Percentiles rank a stretch among this genome's conserved stretches.
Evolutionary conservation across 441 rosid species (phyloP).

Genomic region (Pelargonium myrrhifolium): DNA sequence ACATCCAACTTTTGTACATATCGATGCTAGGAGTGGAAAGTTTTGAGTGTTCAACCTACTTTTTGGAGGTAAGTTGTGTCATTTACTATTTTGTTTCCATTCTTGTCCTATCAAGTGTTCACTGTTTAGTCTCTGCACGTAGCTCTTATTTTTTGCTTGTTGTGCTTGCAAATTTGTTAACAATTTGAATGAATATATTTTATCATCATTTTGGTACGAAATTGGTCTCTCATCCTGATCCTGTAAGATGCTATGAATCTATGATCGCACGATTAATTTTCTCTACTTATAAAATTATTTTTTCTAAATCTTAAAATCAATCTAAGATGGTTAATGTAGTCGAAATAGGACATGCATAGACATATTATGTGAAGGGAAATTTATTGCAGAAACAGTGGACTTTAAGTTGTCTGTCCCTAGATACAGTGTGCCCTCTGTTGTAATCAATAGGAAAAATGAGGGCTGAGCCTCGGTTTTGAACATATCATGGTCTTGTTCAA

Average conservation of each 20-base stretch:
- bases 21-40: constrained; percentile 18
- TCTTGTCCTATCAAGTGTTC: not conserved
- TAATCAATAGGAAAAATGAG: not conserved
- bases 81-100: not conserved
- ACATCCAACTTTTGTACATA: constrained; percentile 29
- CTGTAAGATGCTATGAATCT: not conserved
- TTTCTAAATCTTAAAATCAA: not conserved
- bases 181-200: not conserved
- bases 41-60: constrained; percentile 18
- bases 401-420: not conserved
- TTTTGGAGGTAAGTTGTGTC: constrained; percentile 26
- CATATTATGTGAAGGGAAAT: not conserved
- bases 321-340: not conserved
- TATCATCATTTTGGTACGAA: not conserved
- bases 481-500: not conserved
- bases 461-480: not conserved
- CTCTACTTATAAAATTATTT: not conserved
- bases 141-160: not conserved
- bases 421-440: not conserved
- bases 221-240: not conserved
- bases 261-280: not conserved
- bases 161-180: not conserved
- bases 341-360: not conserved
- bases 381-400: not conserved
- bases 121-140: not conserved